Evolutionary conservation across 768 basidiomycete genomes (phyloP), one percentile per base, ranked within the genome.

Genomic region (Termitomyces sp.): DNA sequence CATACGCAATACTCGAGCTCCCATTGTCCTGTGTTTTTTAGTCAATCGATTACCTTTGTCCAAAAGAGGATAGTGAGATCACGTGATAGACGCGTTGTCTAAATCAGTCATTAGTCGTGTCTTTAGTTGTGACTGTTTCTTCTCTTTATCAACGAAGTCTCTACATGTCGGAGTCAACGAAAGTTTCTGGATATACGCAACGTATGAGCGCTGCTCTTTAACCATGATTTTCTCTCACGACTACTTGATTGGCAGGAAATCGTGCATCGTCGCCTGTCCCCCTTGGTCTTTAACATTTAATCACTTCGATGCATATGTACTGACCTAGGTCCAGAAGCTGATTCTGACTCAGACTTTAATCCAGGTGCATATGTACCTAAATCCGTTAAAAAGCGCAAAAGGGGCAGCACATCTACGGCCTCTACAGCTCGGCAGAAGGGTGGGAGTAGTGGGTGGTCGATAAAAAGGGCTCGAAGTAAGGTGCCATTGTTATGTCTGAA

Each of bases 271-370:
- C 73, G 18, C 65, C 75, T 24, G 70, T 70, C 6, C 74, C 74
- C 7, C 44, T 75, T 43, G 74, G 77, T 77, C 38, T 33, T 66
- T 28, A 67, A 11, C 30, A 35, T 40, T n/a, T 24, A 36, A 41
- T 44, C 43, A 20, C 38, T 44, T 22, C 0, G 36, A 38, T 24
- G 14, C 2, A 40, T 26, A 22, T 3, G 32, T 43, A 38, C 30
- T 54, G 41, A 54, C n/a, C 16, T 45, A n/a, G 35, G 18, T 36
- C 48, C 60, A 76, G 80, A 79, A 52, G 60, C 66, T 2, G 80
- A 82, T 63, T 77, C 79, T 0, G 80, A 83, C 62, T 72, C 78
- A 33, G 80, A 82, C 49, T 83, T 83, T 61, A 73, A 71, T 28
- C 71, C 79, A 3, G 77, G 78, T 1, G 58, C 65, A 7, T 75